phyloP scores from a whole-genome alignment of 2,329 filamentous ascomycete species.

The Cladosporium sp. region DNA sequence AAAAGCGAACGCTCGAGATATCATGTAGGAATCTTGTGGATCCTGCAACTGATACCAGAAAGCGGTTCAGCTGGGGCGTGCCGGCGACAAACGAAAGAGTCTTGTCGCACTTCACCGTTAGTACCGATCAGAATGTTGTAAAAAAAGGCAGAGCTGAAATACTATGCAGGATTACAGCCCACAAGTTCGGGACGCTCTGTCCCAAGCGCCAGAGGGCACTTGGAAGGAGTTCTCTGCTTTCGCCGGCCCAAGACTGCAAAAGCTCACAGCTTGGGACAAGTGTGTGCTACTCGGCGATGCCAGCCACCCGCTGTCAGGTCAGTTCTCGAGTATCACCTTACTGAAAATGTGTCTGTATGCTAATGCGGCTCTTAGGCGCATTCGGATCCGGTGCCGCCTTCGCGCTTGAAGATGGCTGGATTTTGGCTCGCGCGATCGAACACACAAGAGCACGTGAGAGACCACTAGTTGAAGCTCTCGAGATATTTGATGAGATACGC shows the following conservation, averaged over 20 bases:
- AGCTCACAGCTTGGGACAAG: constrained; percentile 46
- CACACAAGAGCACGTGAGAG: constrained; percentile 16
- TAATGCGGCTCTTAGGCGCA: constrained; percentile 13
- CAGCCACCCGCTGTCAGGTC: constrained; percentile 47
- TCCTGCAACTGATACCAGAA: constrained; percentile 30
- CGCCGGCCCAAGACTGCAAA: constrained; percentile 48
- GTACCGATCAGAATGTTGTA: constrained; percentile 24
- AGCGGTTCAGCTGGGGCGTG: constrained; percentile 42
- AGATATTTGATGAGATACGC: constrained; percentile 44
- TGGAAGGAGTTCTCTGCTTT: constrained; percentile 55
- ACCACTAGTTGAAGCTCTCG: constrained; percentile 34
- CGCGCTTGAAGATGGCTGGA: constrained; percentile 51
- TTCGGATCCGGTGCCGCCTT: constrained; percentile 51
- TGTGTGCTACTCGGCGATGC: constrained; percentile 58
- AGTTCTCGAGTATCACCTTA: not conserved
- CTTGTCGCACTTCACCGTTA: constrained; percentile 42
- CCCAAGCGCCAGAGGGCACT: constrained; percentile 40
- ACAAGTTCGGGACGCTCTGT: constrained; percentile 44
- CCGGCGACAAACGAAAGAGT: constrained; percentile 42
- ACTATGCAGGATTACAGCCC: constrained; percentile 46
- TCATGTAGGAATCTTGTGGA: constrained; percentile 42
- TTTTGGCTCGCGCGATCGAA: constrained; percentile 43
- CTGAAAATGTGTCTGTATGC: not conserved
- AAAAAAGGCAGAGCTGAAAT: not conserved
- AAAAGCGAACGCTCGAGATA: constrained; percentile 44